Evolutionary conservation across 1,284 basidiomycete species (phyloP), one percentile per base, ranked within the genome.

Genomic region (Cronartium quercuum): DNA sequence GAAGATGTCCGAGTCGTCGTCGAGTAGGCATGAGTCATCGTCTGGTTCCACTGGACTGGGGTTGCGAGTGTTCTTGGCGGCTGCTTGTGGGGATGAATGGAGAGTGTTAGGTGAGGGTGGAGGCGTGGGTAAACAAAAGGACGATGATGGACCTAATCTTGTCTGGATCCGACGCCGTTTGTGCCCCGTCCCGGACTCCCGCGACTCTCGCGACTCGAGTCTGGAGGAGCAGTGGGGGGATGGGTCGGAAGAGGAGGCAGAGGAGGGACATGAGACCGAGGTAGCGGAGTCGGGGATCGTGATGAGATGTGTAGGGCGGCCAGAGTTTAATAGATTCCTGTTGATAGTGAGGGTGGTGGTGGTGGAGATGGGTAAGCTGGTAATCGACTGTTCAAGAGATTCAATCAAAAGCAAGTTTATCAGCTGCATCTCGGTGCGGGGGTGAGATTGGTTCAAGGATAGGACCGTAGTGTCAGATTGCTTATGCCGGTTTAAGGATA

Each of bases 91-190:
- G 21, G 47, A 51, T 51, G 21, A 21, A 51, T 51, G 47, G 21
- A 51, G 47, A 51, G 15, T 18, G 47, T 51, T 51, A 51, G 47
- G 47, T 51, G 47, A 51, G 47, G 47, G 47, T 51, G 47, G 47
- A 18, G 47, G 47, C 15, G 47, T 51, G 15, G 47, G 47, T 5
- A 51, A 51, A 18, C 15, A 51, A 51, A 51, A 51, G 47, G 47
- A 51, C 47, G 47, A 51, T 51, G 47, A n/a, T n/a, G n/a, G 21
- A 51, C 47, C 47, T 51, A 51, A 51, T 51, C 47, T 51, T 51
- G 47, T 51, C 15, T 51, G 15, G 15, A 51, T 51, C 47, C 47
- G 15, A 51, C 47, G 47, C 47, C 47, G 47, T 21, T 51, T 51
- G 47, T 51, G 47, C 15, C 47, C 47, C 12, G 47, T n/a, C n/a